phyloP scores from a whole-genome alignment of 306 rosid genomes.

The Ammopiptanthus mongolicus region DNA sequence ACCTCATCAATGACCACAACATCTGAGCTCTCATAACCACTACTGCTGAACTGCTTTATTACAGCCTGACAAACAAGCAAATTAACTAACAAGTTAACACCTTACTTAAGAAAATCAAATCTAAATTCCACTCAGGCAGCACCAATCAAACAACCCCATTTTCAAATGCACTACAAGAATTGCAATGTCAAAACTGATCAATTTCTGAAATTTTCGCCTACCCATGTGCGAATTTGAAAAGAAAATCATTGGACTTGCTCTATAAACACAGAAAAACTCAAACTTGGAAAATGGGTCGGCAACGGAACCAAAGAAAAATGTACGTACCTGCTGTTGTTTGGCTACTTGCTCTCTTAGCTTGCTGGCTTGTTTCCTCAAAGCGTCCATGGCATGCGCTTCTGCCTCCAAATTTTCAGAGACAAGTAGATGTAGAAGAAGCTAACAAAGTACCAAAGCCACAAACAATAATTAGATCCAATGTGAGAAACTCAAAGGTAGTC shows the following conservation, averaged over 20 bases:
- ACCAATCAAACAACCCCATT: neutral
- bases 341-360: constrained; percentile 91
- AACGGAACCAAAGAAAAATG: neutral
- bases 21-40: constrained; percentile 90
- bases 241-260: neutral
- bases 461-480: constrained; percentile 20
- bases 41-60: constrained; percentile 77
- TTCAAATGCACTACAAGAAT: constrained; percentile 8
- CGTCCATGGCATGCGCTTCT: constrained; percentile 53
- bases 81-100: neutral
- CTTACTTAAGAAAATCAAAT: neutral
- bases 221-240: constrained; percentile 7
- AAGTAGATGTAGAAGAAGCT: neutral
- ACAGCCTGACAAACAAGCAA: constrained; percentile 55
- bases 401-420: neutral
- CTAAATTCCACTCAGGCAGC: neutral
- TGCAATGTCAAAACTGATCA: neutral
- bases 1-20: constrained; percentile 88
- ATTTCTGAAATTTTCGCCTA: neutral
- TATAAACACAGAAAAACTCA: neutral
- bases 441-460: neutral
- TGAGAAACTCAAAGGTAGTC: neutral
- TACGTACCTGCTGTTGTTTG: constrained; percentile 73
- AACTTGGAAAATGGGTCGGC: constrained; percentile 4
- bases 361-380: constrained; percentile 79